Evolutionary conservation across 768 basidiomycete genomes (phyloP).

Genomic region (Inosperma sp.): DNA sequence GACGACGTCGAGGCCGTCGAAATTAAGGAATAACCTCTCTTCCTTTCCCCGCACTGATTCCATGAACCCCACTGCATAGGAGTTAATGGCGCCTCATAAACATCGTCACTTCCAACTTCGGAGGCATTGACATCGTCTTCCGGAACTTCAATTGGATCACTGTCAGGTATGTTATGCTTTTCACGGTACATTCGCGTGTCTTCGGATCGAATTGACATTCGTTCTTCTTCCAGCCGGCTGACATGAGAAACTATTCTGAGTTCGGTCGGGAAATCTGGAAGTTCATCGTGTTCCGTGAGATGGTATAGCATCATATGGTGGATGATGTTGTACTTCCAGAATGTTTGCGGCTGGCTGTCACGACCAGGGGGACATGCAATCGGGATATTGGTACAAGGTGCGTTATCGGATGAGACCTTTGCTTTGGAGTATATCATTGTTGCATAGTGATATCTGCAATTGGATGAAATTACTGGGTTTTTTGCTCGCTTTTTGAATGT

Average conservation of each 20-base stretch:
- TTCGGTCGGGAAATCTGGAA: slow-evolving; percentile 4
- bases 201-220: neutral
- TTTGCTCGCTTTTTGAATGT: neutral
- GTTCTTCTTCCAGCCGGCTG: neutral
- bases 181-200: neutral
- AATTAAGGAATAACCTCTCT: no score
- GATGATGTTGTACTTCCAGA: slow-evolving; percentile 18
- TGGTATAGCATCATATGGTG: slow-evolving; percentile 9
- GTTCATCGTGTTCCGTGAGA: neutral
- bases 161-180: neutral
- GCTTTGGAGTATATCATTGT: slow-evolving; percentile 15
- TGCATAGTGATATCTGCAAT: slow-evolving; percentile 16
- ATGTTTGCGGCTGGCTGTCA: slow-evolving; percentile 7
- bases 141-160: no score
- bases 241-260: neutral
- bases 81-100: no score
- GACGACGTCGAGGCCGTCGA: no score
- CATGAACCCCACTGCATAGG: no score
- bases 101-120: no score
- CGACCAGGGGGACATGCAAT: slow-evolving; percentile 9
- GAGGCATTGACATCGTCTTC: no score
- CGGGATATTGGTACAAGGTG: slow-evolving; percentile 20
- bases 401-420: neutral
- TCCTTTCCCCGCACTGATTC: no score
- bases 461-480: slow-evolving; percentile 4